Percentiles rank a stretch among this genome's conserved stretches.
phyloP scores from a whole-genome alignment of 768 basidiomycete genomes.

The Hemileccinum rubropunctum region DNA sequence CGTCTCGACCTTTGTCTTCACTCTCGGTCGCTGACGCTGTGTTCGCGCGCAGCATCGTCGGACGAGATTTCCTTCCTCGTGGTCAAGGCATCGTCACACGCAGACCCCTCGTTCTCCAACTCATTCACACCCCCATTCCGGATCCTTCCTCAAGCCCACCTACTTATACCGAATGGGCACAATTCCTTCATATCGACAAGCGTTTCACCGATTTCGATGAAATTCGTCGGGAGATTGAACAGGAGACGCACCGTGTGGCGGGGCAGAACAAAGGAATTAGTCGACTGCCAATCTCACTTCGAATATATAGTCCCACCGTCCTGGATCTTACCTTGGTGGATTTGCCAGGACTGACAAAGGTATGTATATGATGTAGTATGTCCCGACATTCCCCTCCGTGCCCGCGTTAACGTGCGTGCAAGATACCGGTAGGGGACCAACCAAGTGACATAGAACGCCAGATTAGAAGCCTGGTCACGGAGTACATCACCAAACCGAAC shows the following conservation, averaged over 20 bases:
- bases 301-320: conserved; percentile 95
- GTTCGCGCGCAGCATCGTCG: conserved; percentile 70
- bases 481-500: conserved; percentile 96
- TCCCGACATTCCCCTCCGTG: background rate
- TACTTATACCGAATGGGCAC: conserved; percentile 81
- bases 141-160: conserved; percentile 43
- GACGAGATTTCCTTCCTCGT: conserved; percentile 85
- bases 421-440: conserved; percentile 97
- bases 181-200: conserved; percentile 96
- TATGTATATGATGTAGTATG: conserved; percentile 31
- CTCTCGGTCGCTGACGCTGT: background rate
- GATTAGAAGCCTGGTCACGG: conserved; percentile 90
- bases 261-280: conserved; percentile 99
- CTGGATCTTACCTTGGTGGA: conserved; percentile 96
- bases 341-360: conserved; percentile 95
- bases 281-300: conserved; percentile 90
- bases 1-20: conserved; percentile 30
- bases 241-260: conserved; percentile 95
- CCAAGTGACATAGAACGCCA: conserved; percentile 97
- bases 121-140: conserved; percentile 84
- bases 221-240: conserved; percentile 94
- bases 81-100: conserved; percentile 95
- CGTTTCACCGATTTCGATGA: conserved; percentile 96
- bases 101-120: conserved; percentile 91
- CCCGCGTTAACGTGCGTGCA: conserved; percentile 2